Base-by-base conservation (phyloP, 805 yeast genomes). In the Barnettozyma wickerhamii region DNA sequence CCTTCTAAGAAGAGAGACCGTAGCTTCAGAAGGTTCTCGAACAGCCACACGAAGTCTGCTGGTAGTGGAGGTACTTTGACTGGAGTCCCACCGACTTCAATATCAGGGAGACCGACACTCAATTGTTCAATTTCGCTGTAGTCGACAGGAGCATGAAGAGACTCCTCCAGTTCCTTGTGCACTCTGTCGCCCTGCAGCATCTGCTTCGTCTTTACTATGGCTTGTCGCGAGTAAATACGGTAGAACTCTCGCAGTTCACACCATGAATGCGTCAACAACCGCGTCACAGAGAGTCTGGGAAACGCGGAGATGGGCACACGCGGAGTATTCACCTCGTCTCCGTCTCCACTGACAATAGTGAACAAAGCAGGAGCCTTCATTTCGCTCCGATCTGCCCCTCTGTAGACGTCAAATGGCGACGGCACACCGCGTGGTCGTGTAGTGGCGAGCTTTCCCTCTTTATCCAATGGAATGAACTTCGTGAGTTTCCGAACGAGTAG, bases 161-260 rank as follows among this genome's bases (percentile, higher is more conserved):
- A 57, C 5, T 49, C 37, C 48, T 82, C 88, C 14, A 79, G 56
- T 24, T 50, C 50, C 21, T 55, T 53, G 57, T 84, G 90, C 5
- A 64, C 63, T 23, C 49, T 51, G 5, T 60, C 53, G 0, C 91
- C 91, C 10, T 62, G 47, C 3, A 42, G 41, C 67, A 81, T 70
- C 3, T 72, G 68, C 3, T 45, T 49, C 5, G 71, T 72, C 18
- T 59, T 58, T 24, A 50, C 55, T 3, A 51, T 51, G 3, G 57
- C 60, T 6, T 70, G 62, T 17, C 69, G 68, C 0, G 80, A 62
- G 49, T 74, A 83, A 0, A 77, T 53, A 19, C 69, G 67, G 53
- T 77, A 84, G 43, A 72, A 68, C 15, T 64, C 68, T 30, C 77
- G 62, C 34, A 84, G 60, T 57, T 84, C 91, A 64, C 93, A 84